Base-by-base conservation (phyloP, 176 grass and related monocot species). In the Eragrostis curvula region DNA sequence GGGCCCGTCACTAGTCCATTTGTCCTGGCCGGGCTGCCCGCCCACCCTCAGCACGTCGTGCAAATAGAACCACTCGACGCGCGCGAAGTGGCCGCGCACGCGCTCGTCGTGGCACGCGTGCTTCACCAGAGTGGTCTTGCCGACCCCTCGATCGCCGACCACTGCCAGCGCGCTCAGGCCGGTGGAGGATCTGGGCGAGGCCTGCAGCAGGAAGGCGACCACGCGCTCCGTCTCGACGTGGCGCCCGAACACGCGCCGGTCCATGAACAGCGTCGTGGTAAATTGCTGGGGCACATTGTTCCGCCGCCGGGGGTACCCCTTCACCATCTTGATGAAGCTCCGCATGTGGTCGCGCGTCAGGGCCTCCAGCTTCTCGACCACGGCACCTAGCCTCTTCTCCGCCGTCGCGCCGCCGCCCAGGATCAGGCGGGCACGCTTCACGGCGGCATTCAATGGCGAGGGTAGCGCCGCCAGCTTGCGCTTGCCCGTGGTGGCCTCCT, bases 91-190 rank as follows among this genome's bases (percentile, higher is more conserved):
- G 43, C 36, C 85, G 17, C 52, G 71, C 71, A 87, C 52, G 30
- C 85, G 64, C 71, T 82, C 71, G 63, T 87, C 85, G 71, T 82
- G n/a, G 63, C 78, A 82, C 29, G 85, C 85, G 79, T 82, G 85
- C 71, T 49, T 81, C 8, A 81, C 85, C 1, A 87, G 85, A 7
- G 85, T 87, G 5, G 85, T 81, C 85, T 87, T 81, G 3, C 85
- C 85, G 0, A 57, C 29, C 78, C 75, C 80, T 58, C 56, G 20
- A 9, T 8, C 18, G 68, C 77, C 84, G 36, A 80, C 41, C 25
- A 86, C 78, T 20, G 75, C 67, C 32, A 86, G 78, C 77, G 9
- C 20, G 71, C 78, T 87, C 3, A 87, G 71, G 78, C 17, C 51
- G 16, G 3, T 53, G 73, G 2, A 41, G 55, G n/a, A 2, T 36